Evolutionary conservation across 306 rosid species (phyloP), one percentile per base, ranked within the genome.

Genomic region (apple (Malus domestica)): DNA sequence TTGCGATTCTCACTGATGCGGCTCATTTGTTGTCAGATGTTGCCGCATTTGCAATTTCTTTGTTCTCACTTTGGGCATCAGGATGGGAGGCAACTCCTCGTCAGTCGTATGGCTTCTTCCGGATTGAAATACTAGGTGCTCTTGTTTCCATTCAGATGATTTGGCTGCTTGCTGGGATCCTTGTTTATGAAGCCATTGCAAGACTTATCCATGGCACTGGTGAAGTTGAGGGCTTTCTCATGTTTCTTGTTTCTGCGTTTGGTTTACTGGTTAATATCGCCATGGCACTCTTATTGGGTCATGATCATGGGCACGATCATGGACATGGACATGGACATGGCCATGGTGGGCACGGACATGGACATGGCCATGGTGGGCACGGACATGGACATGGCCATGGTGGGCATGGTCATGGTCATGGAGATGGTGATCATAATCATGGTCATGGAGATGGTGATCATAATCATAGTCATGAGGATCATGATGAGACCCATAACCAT

Each of bases 81-180:
- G 91, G 91, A 45, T 88, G 91, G 91, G 91, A 88, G 78, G 89
- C 89, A 59, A 88, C 83, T 49, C 91, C 89, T 7, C 91, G 91
- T 27, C 91, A 88, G 40, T 83, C 91, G 6, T 88, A 88, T n/a
- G 91, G 91, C 29, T 88, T 88, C 81, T 88, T 85, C 65, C 77
- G 91, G 55, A 88, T 88, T 33, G 91, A 88, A 74, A 88, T 88
- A 35, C 71, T 88, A 6, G 91, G 91, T 35, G 87, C 91, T 33
- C 91, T 88, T 49, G 87, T 88, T 76, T 88, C 91, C 27, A 88
- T 88, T 51, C 91, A 88, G 76, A 88, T 88, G 91, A 88, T 88
- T 44, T 88, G 91, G 91, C 91, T 88, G 79, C 91, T 88, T 73
- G 87, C 91, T 12, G 91, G 91, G 46, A 88, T 88, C 59, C 87